Evolutionary conservation across 768 basidiomycete species (phyloP).

Genomic region (Cyclocybe aegerita): DNA sequence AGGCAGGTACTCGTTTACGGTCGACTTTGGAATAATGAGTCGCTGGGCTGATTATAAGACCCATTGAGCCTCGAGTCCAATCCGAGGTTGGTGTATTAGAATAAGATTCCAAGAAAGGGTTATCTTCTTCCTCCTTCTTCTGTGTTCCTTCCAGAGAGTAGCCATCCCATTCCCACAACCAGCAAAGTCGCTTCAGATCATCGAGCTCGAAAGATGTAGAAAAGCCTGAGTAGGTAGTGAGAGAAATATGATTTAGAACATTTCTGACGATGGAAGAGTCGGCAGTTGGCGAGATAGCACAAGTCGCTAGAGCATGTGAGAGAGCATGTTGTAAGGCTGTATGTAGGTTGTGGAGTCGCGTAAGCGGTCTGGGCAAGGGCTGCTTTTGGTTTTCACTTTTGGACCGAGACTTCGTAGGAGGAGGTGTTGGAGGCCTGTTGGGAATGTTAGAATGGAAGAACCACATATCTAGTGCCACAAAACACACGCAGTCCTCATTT

Average conservation of each 20-base stretch:
- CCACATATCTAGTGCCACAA: background rate
- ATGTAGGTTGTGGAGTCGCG: slow-evolving; percentile 63
- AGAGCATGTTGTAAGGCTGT: slow-evolving; percentile 78
- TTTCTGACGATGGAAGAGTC: slow-evolving; percentile 77
- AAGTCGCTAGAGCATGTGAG: slow-evolving; percentile 83
- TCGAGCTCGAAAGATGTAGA: slow-evolving; percentile 62
- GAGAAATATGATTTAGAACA: slow-evolving; percentile 75
- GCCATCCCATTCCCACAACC: slow-evolving; percentile 89
- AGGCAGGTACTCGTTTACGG: slow-evolving; percentile 71
- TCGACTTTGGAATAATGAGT: slow-evolving; percentile 69
- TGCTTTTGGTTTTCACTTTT: slow-evolving; percentile 15
- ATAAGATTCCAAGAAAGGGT: slow-evolving; percentile 62
- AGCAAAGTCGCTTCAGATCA: slow-evolving; percentile 76
- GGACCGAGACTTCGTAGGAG: slow-evolving; percentile 43
- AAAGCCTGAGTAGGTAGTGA: slow-evolving; percentile 68
- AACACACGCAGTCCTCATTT: slow-evolving; percentile 55
- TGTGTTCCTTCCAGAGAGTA: slow-evolving; percentile 25
- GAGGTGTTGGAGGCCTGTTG: slow-evolving; percentile 60
- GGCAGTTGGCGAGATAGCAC: slow-evolving; percentile 71
- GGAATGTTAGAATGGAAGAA: background rate
- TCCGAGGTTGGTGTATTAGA: slow-evolving; percentile 44
- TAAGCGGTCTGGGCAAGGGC: slow-evolving; percentile 54
- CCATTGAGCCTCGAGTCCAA: slow-evolving; percentile 82
- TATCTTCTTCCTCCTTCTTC: slow-evolving; percentile 49
- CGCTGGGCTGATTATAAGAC: slow-evolving; percentile 69